Conservation (phyloP, 164 flowering plant genomes). For the Amborella trichopoda region DNA sequence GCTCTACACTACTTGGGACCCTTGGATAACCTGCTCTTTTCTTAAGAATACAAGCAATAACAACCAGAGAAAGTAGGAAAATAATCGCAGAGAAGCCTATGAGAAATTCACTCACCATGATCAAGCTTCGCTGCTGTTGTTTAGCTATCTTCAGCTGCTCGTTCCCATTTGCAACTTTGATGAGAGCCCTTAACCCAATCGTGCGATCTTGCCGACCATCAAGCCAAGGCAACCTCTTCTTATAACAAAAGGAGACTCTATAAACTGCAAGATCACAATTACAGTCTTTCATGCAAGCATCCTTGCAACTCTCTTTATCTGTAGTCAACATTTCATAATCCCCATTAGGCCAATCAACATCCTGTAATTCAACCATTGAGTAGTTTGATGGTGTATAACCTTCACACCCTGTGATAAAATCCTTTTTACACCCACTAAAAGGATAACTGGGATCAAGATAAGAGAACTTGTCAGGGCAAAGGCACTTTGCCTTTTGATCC, state of each 20-base stretch:
- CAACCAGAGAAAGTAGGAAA: slow-evolving; percentile 1
- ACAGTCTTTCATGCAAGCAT: slow-evolving; percentile 12
- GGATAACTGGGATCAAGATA: slow-evolving; percentile 2
- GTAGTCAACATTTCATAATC: not conserved
- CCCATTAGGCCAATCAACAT: slow-evolving; percentile 3
- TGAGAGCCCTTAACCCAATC: slow-evolving; percentile 4
- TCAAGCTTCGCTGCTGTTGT: not conserved
- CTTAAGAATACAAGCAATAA: not conserved
- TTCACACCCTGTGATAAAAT: not conserved
- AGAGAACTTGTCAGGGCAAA: slow-evolving; percentile 28
- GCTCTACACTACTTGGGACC: not conserved
- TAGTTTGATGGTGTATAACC: not conserved
- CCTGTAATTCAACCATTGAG: not conserved
- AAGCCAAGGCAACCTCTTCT: slow-evolving; percentile 10
- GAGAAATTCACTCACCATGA: not conserved
- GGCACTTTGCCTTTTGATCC: slow-evolving; percentile 17
- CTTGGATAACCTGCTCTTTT: not conserved
- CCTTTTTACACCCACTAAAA: not conserved
- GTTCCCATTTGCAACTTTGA: slow-evolving; percentile 7
- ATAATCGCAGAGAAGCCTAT: slow-evolving; percentile 8
- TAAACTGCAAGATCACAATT: slow-evolving; percentile 7
- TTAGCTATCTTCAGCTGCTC: not conserved
- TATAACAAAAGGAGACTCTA: slow-evolving; percentile 5
- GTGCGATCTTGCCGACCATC: slow-evolving; percentile 3
- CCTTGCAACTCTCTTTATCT: slow-evolving; percentile 2